phyloP scores from a whole-genome alignment of 306 rosid species.

The Prunus mongolica region DNA sequence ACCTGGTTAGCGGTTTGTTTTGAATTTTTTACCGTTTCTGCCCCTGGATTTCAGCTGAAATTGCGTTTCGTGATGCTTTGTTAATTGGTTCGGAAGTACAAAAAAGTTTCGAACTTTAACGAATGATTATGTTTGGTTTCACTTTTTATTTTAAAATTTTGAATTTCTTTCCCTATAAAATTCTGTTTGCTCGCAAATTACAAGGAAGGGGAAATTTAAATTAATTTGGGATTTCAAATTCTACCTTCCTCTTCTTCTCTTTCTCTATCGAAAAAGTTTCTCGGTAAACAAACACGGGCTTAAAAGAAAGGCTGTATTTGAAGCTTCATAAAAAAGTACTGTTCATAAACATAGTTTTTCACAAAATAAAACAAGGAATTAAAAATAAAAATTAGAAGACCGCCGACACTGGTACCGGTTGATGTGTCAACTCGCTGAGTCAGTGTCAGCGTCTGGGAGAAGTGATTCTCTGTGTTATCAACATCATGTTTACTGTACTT shows the following conservation, averaged over 20 bases:
- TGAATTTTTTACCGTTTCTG: neutral
- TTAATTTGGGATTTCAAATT: too few relatives aligned
- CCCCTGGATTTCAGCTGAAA: neutral
- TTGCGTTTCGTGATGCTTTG: neutral
- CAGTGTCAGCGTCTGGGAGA: conserved; percentile 4
- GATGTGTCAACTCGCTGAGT: conserved; percentile 1
- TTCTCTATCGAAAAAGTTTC: neutral
- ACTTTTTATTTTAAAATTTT: neutral
- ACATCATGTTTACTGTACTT: neutral
- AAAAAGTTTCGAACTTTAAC: neutral
- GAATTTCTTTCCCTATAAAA: neutral
- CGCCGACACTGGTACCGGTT: conserved; percentile 24
- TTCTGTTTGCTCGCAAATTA: too few relatives aligned
- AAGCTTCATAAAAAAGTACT: neutral
- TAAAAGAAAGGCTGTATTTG: neutral
- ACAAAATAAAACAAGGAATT: neutral
- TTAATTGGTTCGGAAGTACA: neutral
- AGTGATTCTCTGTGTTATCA: neutral
- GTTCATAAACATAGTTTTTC: neutral
- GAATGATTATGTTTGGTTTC: neutral
- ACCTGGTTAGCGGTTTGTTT: conserved; percentile 51
- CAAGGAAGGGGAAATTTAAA: too few relatives aligned
- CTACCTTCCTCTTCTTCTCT: neutral
- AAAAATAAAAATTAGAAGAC: neutral
- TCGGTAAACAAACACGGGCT: conserved; percentile 19